Evolutionary conservation across 1,284 basidiomycete species (phyloP), one percentile per base, ranked within the genome.

Genomic region (Phenoliferia sp.): DNA sequence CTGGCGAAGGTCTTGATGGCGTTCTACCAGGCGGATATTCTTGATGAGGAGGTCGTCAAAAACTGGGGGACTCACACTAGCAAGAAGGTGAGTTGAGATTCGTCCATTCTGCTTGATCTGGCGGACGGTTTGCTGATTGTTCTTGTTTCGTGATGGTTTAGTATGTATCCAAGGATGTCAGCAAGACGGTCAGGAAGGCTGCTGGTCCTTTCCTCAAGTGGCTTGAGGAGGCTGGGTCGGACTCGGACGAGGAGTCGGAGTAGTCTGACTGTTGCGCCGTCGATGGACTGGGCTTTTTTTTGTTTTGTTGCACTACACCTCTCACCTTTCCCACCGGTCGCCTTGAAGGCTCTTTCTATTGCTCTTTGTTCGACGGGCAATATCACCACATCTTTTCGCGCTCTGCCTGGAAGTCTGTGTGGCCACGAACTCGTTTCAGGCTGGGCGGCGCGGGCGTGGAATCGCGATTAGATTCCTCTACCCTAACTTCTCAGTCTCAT

Each of bases 51-150:
- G 34, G 84, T 96, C 22, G 84, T 94, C 70, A 87, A 85, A 61
- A 87, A 94, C 73, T 99, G 94, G 94, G 94, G 94, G 35, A 97
- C 92, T 7, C 95, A 98, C 77, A 93, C 96, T 75, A 92, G 89
- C 81, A 96, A 92, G 84, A 97, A 73, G 56, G 69, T 68, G 36
- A 32, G 62, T 63, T 34, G 6, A n/a, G n/a, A n/a, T n/a, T 3
- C n/a, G 10, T 22, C 17, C 36, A 9, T 29, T 58, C 28, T 19
- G 1, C 0, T 12, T 48, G 39, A 32, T 29, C 10, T 52, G 9
- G n/a, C 4, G 19, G 3, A 12, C 12, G 93, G 94, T 93, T 92
- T 48, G 96, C 92, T 12, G 94, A 97, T 28, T 33, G 17, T n/a
- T 44, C 19, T 1, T 33, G 22, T 22, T 44, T 44, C 39, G 17